A percentile compares a stretch with the other conserved stretches of the same genome.
These are phyloP conservation scores for Trypanosoma rangeli DNA, from an alignment of 208 protist species.

Conservation along the genomic window DNA sequence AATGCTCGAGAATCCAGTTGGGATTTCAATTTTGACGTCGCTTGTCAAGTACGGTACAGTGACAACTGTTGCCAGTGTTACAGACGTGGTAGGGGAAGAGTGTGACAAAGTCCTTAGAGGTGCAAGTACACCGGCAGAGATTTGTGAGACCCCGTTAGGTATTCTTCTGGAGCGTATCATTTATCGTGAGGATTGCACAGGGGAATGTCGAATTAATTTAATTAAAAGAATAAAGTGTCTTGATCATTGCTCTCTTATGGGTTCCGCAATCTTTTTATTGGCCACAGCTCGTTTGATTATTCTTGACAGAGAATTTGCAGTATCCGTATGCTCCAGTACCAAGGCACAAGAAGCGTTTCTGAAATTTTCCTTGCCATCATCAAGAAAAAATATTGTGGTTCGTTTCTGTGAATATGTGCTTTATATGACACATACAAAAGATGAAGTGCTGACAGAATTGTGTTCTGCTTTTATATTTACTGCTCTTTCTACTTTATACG, in stretches of 20 bases:
- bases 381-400: constrained; percentile 10
- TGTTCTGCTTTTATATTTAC: constrained; percentile 45
- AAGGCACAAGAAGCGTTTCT: constrained; percentile 23
- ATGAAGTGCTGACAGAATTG: constrained; percentile 7
- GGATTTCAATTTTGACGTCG: constrained; percentile 65
- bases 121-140: constrained; percentile 26
- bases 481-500: constrained; percentile 28
- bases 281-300: constrained; percentile 53
- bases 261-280: constrained; percentile 49
- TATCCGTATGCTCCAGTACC: constrained; percentile 6
- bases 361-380: background rate
- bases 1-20: constrained; percentile 43
- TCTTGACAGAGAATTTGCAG: constrained; percentile 43
- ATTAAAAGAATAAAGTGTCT: constrained; percentile 34
- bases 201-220: constrained; percentile 38
- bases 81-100: constrained; percentile 27
- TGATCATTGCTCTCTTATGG: constrained; percentile 31
- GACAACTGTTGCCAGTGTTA: constrained; percentile 54
- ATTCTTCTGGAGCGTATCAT: constrained; percentile 66
- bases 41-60: constrained; percentile 78
- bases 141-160: constrained; percentile 39
- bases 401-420: constrained; percentile 26
- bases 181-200: constrained; percentile 74
- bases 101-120: constrained; percentile 45
- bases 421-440: constrained; percentile 7